Evolutionary conservation across 768 basidiomycete species (phyloP), one percentile per base, ranked within the genome.

Genomic region (Psilocybe sp.): DNA sequence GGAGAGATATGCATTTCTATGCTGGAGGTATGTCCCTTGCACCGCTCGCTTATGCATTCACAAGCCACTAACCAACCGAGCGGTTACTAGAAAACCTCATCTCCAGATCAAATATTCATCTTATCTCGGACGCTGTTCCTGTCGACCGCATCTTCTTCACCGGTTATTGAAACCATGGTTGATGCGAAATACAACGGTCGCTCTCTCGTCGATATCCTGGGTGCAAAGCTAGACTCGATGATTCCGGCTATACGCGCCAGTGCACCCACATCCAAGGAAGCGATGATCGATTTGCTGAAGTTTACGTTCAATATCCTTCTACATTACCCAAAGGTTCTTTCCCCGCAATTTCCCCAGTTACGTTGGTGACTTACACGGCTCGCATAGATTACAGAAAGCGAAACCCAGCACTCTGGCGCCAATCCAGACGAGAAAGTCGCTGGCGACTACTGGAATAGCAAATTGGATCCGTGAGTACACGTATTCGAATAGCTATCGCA

Each of bases 241-340:
- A 67, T 72, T 3, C 66, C 62, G 37, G 69, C 66, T 43, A 71
- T 87, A 51, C 72, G 81, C 37, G 67, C 71, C 36, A 77, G 81
- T 50, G 61, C 75, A 15, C 72, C 77, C 53, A 73, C 81, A 70
- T 73, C 82, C 28, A 77, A 76, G 56, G 89, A 91, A 48, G 91
- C 93, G 2, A 77, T 88, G 71, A 77, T 80, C 3, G 94, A 98
- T 65, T 63, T 93, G 19, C 76, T 98, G 49, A 98, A 98, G 62
- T 75, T 93, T 41, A 73, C 80, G 2, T 94, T 91, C 67, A 94
- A 96, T 64, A 64, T 96, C 28, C 72, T 92, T 44, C 64, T 83
- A 37, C 87, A 89, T 62, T 93, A 91, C 66, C 91, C 91, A 4
- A 90, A 85, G 73, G 88, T 87, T 28, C 69, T 63, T 5, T 28